Base-by-base conservation (phyloP, 345 rosid genomes). In the Corchorus olitorius region DNA sequence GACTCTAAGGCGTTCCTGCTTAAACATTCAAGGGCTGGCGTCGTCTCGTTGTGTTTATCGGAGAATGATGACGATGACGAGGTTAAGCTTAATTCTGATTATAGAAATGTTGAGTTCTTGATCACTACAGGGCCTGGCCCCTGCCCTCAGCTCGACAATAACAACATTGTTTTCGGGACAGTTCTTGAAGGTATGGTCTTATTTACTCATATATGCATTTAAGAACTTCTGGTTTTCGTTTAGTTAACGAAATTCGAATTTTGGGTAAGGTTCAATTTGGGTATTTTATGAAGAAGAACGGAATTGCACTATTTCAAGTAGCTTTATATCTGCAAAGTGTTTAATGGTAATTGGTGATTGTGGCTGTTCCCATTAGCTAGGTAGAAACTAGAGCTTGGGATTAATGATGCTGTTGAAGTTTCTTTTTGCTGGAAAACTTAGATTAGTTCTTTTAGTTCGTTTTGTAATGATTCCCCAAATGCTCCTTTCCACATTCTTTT, bases 101-200 rank as follows among this genome's bases (percentile, higher is more conserved):
- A 91, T 70, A 87, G 98, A 59, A 93, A 93, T 70, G 97, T 91
- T 7, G 98, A 91, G 83, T 94, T 94, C 86, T 86, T 94, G 86
- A 93, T 93, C 56, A 94, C 93, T 4, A 91, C 97, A 0, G 98
- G 98, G 4, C 98, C 97, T 17, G 98, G 91, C 54, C 95, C 98
- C 8, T 91, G 92, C 65, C 98, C 97, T 1, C 88, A 87, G 79
- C 84, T 94, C 70, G 97, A 93, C 75, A 80, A 60, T 61, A 89
- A 85, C 79, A 94, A 93, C 88, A 90, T 93, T n/a, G 97, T 93
- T 12, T 93, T 94, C 15, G 97, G 98, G n/a, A 83, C 87, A 8
- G 98, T 94, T 4, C 97, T 90, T 72, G 85, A 93, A 91, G 97
- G 99, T 93, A 14, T 81, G 78, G n/a, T 13, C 17, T 55, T 49